Percentiles rank a stretch among this genome's conserved stretches.
phyloP scores from a whole-genome alignment of 768 basidiomycete genomes.

The Lanmaoa rubissima region DNA sequence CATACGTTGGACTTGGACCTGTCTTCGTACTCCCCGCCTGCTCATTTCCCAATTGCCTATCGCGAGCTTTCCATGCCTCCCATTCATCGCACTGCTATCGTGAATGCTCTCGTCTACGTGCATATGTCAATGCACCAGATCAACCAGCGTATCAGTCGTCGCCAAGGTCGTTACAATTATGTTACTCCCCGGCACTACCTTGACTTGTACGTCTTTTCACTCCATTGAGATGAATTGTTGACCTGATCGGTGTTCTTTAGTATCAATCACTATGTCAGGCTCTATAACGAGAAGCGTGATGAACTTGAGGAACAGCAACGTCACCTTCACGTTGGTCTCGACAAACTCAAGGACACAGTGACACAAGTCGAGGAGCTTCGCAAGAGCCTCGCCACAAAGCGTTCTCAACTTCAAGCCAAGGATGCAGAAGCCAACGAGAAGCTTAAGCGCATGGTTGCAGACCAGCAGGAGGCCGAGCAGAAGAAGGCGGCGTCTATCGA shows the following conservation, averaged over 20 bases:
- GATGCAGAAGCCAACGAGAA: constrained; percentile 96
- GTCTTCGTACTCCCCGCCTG: constrained; percentile 73
- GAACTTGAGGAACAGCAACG: constrained; percentile 98
- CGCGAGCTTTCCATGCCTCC: constrained; percentile 84
- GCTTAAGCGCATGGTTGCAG: constrained; percentile 94
- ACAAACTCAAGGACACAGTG: constrained; percentile 94
- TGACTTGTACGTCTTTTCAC: constrained; percentile 77
- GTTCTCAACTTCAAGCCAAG: constrained; percentile 89
- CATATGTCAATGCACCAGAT: constrained; percentile 88
- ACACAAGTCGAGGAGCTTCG: constrained; percentile 95
- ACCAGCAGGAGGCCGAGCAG: constrained; percentile 98
- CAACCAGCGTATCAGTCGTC: constrained; percentile 83
- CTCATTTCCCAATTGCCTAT: constrained; percentile 87
- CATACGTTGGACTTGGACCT: constrained; percentile 90
- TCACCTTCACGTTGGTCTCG: constrained; percentile 95
- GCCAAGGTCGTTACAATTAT: constrained; percentile 95
- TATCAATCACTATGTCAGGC: constrained; percentile 94
- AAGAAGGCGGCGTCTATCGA: constrained; percentile 96
- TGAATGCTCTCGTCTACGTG: constrained; percentile 91
- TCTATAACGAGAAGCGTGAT: constrained; percentile 95
- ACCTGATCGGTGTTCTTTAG: constrained; percentile 39
- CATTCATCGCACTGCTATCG: constrained; percentile 82
- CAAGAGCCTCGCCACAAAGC: constrained; percentile 92
- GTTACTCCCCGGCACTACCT: constrained; percentile 97
- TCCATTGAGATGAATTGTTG: background rate